These are phyloP conservation scores for Globisporangium barbulae DNA, from an alignment of 352 stramenopile genomes.

Conservation along the genomic window DNA sequence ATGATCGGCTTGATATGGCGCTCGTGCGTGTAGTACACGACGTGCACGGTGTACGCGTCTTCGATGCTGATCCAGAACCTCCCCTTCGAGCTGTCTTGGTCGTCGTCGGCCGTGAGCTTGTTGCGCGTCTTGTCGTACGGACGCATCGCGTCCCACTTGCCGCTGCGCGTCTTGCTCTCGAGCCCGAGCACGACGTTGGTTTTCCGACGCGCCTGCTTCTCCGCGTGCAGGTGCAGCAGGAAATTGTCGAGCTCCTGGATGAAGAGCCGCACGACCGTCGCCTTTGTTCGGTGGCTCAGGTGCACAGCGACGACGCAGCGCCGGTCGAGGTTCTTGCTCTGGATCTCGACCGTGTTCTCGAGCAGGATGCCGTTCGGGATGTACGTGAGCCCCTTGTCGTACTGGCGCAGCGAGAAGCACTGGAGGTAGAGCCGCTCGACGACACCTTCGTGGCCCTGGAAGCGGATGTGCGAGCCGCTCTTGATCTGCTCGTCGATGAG, in stretches of 20 bases:
- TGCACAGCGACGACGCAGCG: slow-evolving; percentile 54
- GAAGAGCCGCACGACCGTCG: slow-evolving; percentile 49
- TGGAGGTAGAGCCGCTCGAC: slow-evolving; percentile 81
- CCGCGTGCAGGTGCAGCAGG: slow-evolving; percentile 36
- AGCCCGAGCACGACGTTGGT: slow-evolving; percentile 40
- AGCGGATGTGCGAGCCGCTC: slow-evolving; percentile 65
- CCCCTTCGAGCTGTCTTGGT: slow-evolving; percentile 25
- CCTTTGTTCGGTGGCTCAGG: slow-evolving; percentile 50
- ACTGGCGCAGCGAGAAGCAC: slow-evolving; percentile 75
- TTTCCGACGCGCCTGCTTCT: slow-evolving; percentile 29
- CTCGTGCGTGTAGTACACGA: slow-evolving; percentile 76
- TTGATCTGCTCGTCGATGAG: slow-evolving; percentile 84
- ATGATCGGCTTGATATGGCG: slow-evolving; percentile 58
- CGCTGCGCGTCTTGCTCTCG: slow-evolving; percentile 32
- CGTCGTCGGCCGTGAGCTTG: slow-evolving; percentile 25
- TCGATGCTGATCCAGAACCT: slow-evolving; percentile 76
- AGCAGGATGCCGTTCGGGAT: slow-evolving; percentile 81
- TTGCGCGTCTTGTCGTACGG: slow-evolving; percentile 32
- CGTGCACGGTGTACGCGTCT: slow-evolving; percentile 61
- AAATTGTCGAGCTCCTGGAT: slow-evolving; percentile 72
- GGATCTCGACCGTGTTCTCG: slow-evolving; percentile 69
- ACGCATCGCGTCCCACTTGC: slow-evolving; percentile 38
- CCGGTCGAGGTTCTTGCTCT: slow-evolving; percentile 57
- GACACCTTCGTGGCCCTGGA: slow-evolving; percentile 76
- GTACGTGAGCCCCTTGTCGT: slow-evolving; percentile 79